phyloP scores from a whole-genome alignment of 495 filamentous ascomycete species.

The Neurospora tetrasperma region DNA sequence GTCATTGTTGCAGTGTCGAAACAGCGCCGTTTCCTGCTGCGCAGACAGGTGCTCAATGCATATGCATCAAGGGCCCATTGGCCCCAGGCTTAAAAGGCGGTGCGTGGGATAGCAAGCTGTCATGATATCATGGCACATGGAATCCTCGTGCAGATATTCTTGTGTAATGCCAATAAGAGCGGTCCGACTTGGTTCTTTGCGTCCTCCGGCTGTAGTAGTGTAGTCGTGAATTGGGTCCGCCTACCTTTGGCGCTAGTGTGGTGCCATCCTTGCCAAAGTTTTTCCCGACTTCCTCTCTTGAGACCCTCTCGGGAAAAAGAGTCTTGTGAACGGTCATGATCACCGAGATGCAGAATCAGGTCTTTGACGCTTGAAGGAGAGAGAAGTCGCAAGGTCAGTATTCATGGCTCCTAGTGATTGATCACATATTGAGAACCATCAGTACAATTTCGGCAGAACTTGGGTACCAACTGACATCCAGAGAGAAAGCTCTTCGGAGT shows the following conservation, averaged over 20 bases:
- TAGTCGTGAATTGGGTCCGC: neutral
- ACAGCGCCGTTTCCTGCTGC: neutral
- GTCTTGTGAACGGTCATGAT: neutral
- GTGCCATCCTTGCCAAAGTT: neutral
- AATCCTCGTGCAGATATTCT: neutral
- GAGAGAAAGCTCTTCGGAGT: neutral
- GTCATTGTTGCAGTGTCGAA: neutral
- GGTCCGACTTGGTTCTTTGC: neutral
- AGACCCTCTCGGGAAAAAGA: neutral
- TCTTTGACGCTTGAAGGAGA: neutral
- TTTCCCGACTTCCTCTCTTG: neutral
- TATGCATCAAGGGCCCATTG: neutral
- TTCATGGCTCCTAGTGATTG: neutral
- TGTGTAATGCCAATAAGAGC: neutral
- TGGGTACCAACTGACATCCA: neutral
- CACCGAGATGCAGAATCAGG: neutral
- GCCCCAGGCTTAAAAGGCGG: neutral
- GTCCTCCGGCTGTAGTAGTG: neutral
- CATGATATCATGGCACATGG: slow-evolving; percentile 1
- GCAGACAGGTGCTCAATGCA: neutral
- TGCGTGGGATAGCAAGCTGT: neutral
- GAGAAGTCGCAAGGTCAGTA: neutral
- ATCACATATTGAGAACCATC: neutral
- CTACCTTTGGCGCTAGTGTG: neutral
- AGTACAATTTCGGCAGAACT: neutral